Conservation (phyloP, 129 eudicot species). For the Centaurea solstitialis region DNA sequence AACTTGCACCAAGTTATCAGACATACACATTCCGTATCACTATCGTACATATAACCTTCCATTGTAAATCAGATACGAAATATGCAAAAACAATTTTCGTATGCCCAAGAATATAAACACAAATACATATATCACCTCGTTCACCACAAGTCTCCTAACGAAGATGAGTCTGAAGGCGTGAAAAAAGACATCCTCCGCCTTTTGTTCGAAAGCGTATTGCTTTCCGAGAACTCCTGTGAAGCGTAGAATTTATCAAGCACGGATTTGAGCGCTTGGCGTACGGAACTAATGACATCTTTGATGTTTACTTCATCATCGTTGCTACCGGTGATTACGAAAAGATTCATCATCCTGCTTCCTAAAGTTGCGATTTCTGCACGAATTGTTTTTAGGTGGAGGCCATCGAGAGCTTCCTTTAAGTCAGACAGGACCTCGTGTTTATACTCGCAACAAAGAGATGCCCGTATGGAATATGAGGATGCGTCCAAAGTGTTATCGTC, state of each 20-base stretch:
- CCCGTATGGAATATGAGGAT: constrained; percentile 45
- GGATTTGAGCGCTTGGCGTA: constrained; percentile 61
- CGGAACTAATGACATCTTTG: constrained; percentile 40
- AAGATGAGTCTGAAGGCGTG: constrained; percentile 53
- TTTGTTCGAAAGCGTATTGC: constrained; percentile 50
- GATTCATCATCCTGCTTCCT: constrained; percentile 68
- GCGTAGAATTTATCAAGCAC: constrained; percentile 85
- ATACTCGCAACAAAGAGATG: constrained; percentile 74
- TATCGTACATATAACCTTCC: constrained; percentile 20
- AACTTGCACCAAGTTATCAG: background rate
- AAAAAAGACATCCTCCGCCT: constrained; percentile 68
- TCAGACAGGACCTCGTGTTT: constrained; percentile 71
- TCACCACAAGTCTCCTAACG: constrained; percentile 64
- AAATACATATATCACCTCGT: constrained; percentile 20
- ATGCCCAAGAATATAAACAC: constrained; percentile 29
- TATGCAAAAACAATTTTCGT: background rate
- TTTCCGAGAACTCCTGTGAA: constrained; percentile 62
- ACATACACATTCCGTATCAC: constrained; percentile 14
- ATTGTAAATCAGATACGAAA: background rate
- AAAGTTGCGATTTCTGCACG: constrained; percentile 76
- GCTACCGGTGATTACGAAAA: constrained; percentile 52
- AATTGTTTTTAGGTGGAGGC: constrained; percentile 55
- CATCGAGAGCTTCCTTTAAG: constrained; percentile 58
- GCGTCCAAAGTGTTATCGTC: constrained; percentile 30
- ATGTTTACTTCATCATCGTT: constrained; percentile 48